phyloP scores from a whole-genome alignment of 1,284 basidiomycete genomes.

The Lignosus rhinocerotis region DNA sequence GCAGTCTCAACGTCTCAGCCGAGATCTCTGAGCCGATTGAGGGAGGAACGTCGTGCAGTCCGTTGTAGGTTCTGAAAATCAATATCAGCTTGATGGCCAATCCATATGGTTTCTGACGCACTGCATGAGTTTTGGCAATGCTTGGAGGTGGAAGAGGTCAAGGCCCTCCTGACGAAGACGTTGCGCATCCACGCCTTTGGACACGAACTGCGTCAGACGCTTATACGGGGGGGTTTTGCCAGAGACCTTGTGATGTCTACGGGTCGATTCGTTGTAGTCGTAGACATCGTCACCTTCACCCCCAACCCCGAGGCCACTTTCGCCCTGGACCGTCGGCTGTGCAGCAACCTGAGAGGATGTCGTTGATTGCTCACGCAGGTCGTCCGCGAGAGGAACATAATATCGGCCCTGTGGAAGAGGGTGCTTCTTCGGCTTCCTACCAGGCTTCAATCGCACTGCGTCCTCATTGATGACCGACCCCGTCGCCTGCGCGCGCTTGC shows the following conservation, averaged over 20 bases:
- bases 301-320: neutral
- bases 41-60: slow-evolving; percentile 37
- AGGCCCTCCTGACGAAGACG: slow-evolving; percentile 44
- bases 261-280: neutral
- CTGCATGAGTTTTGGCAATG: slow-evolving; percentile 42
- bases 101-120: slow-evolving; percentile 25
- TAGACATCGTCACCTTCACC: neutral
- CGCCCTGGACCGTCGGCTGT: neutral
- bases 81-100: neutral
- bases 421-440: slow-evolving; percentile 38
- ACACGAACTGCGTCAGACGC: slow-evolving; percentile 41
- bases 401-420: neutral
- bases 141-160: slow-evolving; percentile 51
- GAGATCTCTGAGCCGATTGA: slow-evolving; percentile 30
- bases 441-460: slow-evolving; percentile 45
- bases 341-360: neutral
- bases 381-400: neutral
- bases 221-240: slow-evolving; percentile 48
- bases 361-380: neutral
- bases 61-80: slow-evolving; percentile 29
- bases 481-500: slow-evolving; percentile 54
- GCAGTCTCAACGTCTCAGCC: slow-evolving; percentile 31
- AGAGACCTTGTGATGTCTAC: slow-evolving; percentile 26
- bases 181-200: slow-evolving; percentile 44
- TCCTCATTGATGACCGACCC: slow-evolving; percentile 39